Conservation (phyloP, 768 basidiomycete genomes). For the Astraeus odoratus region DNA sequence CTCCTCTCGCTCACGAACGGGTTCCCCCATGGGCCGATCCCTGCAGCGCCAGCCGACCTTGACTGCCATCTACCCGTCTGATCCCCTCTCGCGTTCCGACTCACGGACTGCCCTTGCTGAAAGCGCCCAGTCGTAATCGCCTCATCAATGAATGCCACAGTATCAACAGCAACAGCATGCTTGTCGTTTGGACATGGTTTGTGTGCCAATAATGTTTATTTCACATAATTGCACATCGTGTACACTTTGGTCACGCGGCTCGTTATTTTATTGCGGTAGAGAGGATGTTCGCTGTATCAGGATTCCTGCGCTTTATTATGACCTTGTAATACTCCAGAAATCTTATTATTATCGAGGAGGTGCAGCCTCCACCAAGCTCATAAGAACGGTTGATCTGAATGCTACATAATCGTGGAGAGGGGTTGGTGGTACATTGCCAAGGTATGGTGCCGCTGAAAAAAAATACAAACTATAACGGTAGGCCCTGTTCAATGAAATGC, state of each 20-base stretch:
- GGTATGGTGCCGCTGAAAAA: too few species aligned
- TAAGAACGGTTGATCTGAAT: too few species aligned
- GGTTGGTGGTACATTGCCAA: too few species aligned
- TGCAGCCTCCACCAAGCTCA: too few species aligned
- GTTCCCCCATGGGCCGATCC: conserved; percentile 11
- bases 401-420: too few species aligned
- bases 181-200: not conserved
- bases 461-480: too few species aligned
- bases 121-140: conserved; percentile 10
- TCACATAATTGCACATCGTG: not conserved
- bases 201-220: not conserved
- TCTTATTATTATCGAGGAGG: too few species aligned
- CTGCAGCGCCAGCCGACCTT: conserved; percentile 23
- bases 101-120: conserved; percentile 18
- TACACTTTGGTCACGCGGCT: not conserved
- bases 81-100: conserved; percentile 11
- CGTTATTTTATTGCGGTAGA: not conserved
- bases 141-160: not conserved
- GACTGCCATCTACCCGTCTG: conserved; percentile 11
- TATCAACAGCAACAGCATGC: not conserved
- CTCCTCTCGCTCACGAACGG: not conserved
- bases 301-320: not conserved
- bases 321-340: not conserved
- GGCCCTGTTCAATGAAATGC: too few species aligned
- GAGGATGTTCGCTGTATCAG: not conserved